These are phyloP conservation scores for Trichomonas gallinae DNA, from an alignment of 208 protist genomes.

Conservation along the genomic window DNA sequence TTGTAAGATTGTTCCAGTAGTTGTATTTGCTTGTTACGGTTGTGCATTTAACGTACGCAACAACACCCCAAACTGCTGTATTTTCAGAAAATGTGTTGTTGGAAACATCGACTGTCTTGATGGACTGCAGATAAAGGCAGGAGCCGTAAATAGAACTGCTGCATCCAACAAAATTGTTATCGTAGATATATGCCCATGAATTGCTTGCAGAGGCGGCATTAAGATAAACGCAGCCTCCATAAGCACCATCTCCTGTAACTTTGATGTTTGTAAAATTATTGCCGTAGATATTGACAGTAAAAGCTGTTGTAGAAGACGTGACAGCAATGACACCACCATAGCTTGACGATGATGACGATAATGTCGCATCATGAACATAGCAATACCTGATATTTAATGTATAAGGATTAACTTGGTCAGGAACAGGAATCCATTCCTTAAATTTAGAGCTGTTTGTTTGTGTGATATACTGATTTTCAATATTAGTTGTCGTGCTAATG, in stretches of 20 bases:
- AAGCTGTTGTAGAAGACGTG: background rate
- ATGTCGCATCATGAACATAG: background rate
- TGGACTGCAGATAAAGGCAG: background rate
- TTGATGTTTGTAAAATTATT: background rate
- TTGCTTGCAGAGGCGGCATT: background rate
- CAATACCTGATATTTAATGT: background rate
- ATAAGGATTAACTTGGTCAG: background rate
- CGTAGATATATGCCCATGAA: background rate
- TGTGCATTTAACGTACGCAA: background rate
- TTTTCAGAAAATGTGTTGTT: background rate
- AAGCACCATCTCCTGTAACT: background rate
- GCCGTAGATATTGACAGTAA: background rate
- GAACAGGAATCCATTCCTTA: background rate
- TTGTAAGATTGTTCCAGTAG: background rate
- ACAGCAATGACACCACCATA: background rate
- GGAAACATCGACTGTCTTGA: background rate
- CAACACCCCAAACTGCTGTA: background rate
- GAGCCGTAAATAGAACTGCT: background rate
- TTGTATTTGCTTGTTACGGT: background rate
- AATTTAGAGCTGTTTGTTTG: background rate
- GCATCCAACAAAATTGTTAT: background rate
- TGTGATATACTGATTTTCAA: background rate
- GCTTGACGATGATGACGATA: background rate
- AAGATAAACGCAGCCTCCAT: background rate
- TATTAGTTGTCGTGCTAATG: background rate